Percentiles rank a stretch among this genome's conserved stretches.
These are phyloP conservation scores for Acer campestre DNA, from an alignment of 345 rosid genomes.

Conservation along the genomic window DNA sequence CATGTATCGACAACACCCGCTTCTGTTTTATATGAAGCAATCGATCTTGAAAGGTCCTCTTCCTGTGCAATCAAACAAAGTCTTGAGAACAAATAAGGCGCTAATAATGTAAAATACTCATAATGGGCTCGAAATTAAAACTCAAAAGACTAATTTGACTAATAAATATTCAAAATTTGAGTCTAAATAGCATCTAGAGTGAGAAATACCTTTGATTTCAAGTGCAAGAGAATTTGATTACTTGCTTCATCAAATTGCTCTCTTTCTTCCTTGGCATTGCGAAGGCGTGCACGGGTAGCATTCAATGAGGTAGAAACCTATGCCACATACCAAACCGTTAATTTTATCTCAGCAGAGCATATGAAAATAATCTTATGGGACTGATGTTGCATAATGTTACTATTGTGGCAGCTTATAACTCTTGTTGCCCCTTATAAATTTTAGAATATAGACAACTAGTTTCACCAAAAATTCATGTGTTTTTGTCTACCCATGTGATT, in stretches of 20 bases:
- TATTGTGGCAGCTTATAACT: neutral
- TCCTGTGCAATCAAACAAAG: constrained; percentile 51
- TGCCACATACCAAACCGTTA: constrained; percentile 23
- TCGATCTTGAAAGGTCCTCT: constrained; percentile 78
- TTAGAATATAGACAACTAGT: neutral
- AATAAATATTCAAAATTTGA: neutral
- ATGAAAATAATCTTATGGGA: neutral
- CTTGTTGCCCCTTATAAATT: neutral
- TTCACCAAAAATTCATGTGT: neutral
- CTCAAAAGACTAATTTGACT: neutral
- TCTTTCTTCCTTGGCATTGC: constrained; percentile 82
- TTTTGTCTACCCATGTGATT: neutral
- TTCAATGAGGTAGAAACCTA: constrained; percentile 69
- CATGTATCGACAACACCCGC: constrained; percentile 72
- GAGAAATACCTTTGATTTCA: constrained; percentile 68
- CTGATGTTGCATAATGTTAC: constrained; percentile 2
- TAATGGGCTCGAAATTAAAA: neutral
- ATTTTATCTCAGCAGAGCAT: constrained; percentile 14
- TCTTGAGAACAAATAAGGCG: neutral
- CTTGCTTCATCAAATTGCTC: constrained; percentile 94
- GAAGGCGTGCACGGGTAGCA: constrained; percentile 63
- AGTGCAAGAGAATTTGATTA: constrained; percentile 71
- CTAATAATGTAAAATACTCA: neutral
- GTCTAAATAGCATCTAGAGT: neutral
- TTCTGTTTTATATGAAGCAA: constrained; percentile 67